Conservation (phyloP, 1,284 basidiomycete species). For the Malassezia yamatoensis region DNA sequence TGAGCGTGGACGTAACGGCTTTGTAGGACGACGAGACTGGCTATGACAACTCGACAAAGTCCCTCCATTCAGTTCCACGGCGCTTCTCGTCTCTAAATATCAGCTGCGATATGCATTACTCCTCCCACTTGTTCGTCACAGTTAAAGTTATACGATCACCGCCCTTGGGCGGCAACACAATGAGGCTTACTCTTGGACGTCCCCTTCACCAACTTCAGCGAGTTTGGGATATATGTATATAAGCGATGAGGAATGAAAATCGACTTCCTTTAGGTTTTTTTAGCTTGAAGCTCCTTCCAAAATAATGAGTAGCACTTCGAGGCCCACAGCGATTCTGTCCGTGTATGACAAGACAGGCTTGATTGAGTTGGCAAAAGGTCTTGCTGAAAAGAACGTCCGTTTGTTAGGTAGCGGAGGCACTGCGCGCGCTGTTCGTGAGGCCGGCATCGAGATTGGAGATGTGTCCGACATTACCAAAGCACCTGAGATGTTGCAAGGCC, state of each 20-base stretch:
- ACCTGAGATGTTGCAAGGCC: constrained; percentile 97
- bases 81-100: neutral
- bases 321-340: constrained; percentile 65
- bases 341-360: constrained; percentile 95
- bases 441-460: constrained; percentile 84
- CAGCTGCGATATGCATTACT: neutral
- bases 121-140: constrained; percentile 14
- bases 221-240: neutral
- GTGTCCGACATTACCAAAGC: constrained; percentile 96
- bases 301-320: constrained; percentile 8
- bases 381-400: constrained; percentile 70
- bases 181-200: constrained; percentile 22
- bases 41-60: neutral
- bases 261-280: neutral
- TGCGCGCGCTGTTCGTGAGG: constrained; percentile 90
- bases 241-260: neutral
- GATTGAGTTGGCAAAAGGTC: constrained; percentile 74
- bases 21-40: neutral
- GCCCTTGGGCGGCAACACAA: constrained; percentile 17
- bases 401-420: constrained; percentile 93
- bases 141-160: constrained; percentile 19
- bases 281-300: neutral
- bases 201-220: neutral
- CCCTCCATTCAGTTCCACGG: neutral
- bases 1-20: constrained; percentile 3